Conservation (phyloP, 2,329 filamentous ascomycete genomes). For the Amauroascus niger region DNA sequence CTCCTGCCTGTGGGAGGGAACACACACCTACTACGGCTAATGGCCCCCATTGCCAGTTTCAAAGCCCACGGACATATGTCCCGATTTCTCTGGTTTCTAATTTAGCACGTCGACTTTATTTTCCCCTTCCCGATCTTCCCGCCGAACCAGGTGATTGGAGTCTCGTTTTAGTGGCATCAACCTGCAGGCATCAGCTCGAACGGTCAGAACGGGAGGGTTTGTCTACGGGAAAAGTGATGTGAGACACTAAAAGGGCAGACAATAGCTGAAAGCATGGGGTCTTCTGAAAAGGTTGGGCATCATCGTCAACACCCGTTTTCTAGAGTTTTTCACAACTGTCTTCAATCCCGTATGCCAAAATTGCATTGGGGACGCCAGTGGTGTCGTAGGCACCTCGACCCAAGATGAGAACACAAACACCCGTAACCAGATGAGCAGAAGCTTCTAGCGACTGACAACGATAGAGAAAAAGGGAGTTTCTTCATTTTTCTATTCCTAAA, state of each 20-base stretch:
- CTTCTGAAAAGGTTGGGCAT: not conserved
- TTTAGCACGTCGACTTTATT: not conserved
- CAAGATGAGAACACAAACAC: not conserved
- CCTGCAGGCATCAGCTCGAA: not conserved
- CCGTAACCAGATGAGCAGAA: no score
- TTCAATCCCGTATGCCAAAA: not conserved
- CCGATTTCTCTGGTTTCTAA: not conserved
- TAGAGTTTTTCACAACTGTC: not conserved
- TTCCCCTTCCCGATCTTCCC: not conserved
- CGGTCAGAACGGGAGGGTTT: not conserved
- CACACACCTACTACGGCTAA: no score
- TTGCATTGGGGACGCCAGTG: not conserved
- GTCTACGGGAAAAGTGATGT: no score
- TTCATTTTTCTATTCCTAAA: no score
- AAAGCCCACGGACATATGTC: not conserved
- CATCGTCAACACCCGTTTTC: not conserved
- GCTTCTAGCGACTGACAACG: no score
- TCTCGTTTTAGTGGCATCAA: not conserved
- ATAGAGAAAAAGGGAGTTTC: no score
- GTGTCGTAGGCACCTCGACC: slow-evolving; percentile 4
- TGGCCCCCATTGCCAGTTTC: not conserved
- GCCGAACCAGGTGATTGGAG: slow-evolving; percentile 5
- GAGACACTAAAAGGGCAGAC: no score
- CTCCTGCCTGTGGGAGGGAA: no score
- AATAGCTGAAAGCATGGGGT: not conserved